Conservation (phyloP, 345 rosid genomes). For the Raphanus raphanistrum region DNA sequence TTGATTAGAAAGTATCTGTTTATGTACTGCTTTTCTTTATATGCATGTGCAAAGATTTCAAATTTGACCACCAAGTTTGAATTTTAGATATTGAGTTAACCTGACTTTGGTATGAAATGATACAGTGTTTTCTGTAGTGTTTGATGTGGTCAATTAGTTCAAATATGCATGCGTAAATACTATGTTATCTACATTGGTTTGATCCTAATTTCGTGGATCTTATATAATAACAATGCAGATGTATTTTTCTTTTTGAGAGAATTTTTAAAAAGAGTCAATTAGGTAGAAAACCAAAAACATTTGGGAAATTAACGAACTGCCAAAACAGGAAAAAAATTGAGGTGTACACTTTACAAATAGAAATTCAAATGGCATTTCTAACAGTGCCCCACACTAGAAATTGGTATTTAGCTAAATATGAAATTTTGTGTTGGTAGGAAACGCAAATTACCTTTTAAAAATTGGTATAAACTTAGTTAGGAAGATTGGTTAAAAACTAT, state of each 20-base stretch:
- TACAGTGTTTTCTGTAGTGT: background rate
- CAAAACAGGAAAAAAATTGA: too few relatives aligned
- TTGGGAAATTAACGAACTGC: too few relatives aligned
- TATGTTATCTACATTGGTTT: background rate
- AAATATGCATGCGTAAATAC: background rate
- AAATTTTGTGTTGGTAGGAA: too few relatives aligned
- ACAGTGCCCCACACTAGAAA: too few relatives aligned
- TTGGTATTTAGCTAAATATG: too few relatives aligned
- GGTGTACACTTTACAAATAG: too few relatives aligned
- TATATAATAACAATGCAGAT: background rate
- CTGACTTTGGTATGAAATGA: background rate
- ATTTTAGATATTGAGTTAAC: background rate
- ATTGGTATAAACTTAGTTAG: too few relatives aligned
- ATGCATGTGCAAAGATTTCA: background rate
- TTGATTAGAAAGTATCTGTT: constrained; percentile 17
- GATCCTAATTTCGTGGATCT: background rate
- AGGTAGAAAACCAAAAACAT: too few relatives aligned
- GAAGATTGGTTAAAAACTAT: too few relatives aligned
- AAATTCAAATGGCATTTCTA: too few relatives aligned
- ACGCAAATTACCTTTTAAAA: too few relatives aligned
- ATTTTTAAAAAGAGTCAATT: background rate
- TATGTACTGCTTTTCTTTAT: constrained; percentile 10
- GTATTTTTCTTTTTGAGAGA: background rate
- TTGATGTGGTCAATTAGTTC: background rate
- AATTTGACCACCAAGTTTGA: background rate